Evolutionary conservation across 2,329 filamentous ascomycete genomes (phyloP), one percentile per base, ranked within the genome.

Genomic region (Plectosphaerella cucumerina): DNA sequence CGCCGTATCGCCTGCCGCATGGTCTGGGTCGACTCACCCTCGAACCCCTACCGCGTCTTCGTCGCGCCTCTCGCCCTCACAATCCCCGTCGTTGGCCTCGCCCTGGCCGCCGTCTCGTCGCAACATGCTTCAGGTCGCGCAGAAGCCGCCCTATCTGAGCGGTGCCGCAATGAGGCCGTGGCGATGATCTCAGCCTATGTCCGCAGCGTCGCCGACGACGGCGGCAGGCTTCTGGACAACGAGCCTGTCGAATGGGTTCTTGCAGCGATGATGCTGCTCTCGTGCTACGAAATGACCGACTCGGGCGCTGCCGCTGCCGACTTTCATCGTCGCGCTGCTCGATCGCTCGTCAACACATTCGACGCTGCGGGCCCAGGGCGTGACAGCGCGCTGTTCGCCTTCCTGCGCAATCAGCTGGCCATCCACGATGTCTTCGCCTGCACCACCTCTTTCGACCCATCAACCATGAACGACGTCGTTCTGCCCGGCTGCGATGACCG

Each of bases 1-100:
- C 61, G 60, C 46, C 55, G 62, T 44, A 45, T 65, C 23, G 62
- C 61, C 5, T 58, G 60, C 6, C 53, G 63, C 10, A 65, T 65
- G 63, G 61, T 65, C 15, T 65, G 63, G 63, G 51, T 65, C 17
- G 63, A 65, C 44, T 61, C 62, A 9, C 57, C 55, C 5, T 57
- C 62, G n/a, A 65, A 65, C 26, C 57, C 58, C 31, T 65, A 65
- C 51, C 56, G 62, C 3, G 57, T 56, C 6, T 55, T 54, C 5
- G 56, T 65, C 18, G 51, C 61, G 4, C 63, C 63, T 9, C 47
- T 59, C 39, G 63, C 58, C 9, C 56, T 56, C 26, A 53, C 54
- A 17, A 57, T 56, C 3, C 62, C 62, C 11, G 62, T 60, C 2
- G 53, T 65, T 31, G 58, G 59, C 12, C 50, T 63, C 18, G 63